A percentile compares a stretch with the other conserved stretches of the same genome.
Conservation (phyloP, 768 basidiomycete genomes). For the Dioszegia crocea region DNA sequence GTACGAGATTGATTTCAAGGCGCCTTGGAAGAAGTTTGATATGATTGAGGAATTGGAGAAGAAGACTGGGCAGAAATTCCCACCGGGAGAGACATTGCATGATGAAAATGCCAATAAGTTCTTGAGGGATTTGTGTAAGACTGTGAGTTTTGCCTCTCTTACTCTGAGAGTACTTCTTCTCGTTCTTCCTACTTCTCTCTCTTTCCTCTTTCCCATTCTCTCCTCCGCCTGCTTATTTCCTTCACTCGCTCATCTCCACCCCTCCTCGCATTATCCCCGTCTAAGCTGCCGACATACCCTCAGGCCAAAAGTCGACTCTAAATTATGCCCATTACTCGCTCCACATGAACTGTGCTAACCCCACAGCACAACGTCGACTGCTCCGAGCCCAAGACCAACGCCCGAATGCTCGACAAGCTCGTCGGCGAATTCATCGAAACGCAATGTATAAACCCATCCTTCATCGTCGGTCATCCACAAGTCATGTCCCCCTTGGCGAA, state of each 20-base stretch:
- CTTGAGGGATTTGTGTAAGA: constrained; percentile 73
- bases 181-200: no score
- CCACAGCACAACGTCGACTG: constrained; percentile 90
- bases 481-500: constrained; percentile 99
- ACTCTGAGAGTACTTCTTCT: no score
- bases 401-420: constrained; percentile 95
- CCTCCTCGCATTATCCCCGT: no score
- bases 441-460: constrained; percentile 90
- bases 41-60: constrained; percentile 96
- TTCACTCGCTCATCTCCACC: no score
- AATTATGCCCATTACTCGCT: no score
- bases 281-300: no score
- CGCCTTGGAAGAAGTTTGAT: constrained; percentile 97
- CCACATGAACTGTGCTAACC: no score
- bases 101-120: constrained; percentile 83
- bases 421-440: constrained; percentile 98
- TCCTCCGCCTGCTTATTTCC: no score
- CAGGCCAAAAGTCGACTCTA: no score
- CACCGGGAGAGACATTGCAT: constrained; percentile 82
- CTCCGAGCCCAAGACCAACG: constrained; percentile 89
- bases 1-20: constrained; percentile 76
- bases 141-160: constrained; percentile 56
- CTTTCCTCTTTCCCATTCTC: no score
- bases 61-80: constrained; percentile 87
- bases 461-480: constrained; percentile 98